Conservation (phyloP, 352 stramenopile species). For the Pythium brassicae region DNA sequence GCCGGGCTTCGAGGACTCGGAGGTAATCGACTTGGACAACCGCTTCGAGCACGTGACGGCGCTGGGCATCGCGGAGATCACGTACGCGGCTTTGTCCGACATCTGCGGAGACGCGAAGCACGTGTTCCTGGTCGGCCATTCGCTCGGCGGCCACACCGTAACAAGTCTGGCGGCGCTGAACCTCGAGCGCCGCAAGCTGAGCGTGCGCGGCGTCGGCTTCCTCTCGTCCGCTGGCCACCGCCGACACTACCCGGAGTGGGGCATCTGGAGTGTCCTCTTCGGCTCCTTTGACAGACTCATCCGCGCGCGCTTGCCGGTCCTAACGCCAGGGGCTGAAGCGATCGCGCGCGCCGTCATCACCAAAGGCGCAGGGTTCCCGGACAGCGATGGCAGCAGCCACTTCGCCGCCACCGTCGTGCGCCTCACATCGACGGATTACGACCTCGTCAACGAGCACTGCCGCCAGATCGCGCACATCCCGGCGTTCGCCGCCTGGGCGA, state of each 20-base stretch:
- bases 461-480: slow-evolving; percentile 21
- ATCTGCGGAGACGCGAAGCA: slow-evolving; percentile 19
- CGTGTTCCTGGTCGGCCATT: slow-evolving; percentile 61
- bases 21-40: slow-evolving; percentile 13
- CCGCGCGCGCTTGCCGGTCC: slow-evolving; percentile 19
- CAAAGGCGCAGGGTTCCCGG: not conserved
- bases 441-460: slow-evolving; percentile 21
- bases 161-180: slow-evolving; percentile 36
- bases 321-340: slow-evolving; percentile 22
- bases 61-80: slow-evolving; percentile 11
- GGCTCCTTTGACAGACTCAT: slow-evolving; percentile 5
- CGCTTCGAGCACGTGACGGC: slow-evolving; percentile 19
- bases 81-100: slow-evolving; percentile 19
- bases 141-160: slow-evolving; percentile 49
- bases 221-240: slow-evolving; percentile 23
- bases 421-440: slow-evolving; percentile 28
- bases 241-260: slow-evolving; percentile 18
- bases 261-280: slow-evolving; percentile 5
- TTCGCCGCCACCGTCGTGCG: not conserved
- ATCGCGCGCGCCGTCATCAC: slow-evolving; percentile 1
- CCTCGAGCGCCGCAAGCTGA: slow-evolving; percentile 13
- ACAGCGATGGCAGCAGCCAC: not conserved
- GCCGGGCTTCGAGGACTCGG: slow-evolving; percentile 46
- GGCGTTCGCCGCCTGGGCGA: slow-evolving; percentile 51
- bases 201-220: slow-evolving; percentile 23